phyloP scores from a whole-genome alignment of 805 yeast species.

The Cyberlindnera sargentensis region DNA sequence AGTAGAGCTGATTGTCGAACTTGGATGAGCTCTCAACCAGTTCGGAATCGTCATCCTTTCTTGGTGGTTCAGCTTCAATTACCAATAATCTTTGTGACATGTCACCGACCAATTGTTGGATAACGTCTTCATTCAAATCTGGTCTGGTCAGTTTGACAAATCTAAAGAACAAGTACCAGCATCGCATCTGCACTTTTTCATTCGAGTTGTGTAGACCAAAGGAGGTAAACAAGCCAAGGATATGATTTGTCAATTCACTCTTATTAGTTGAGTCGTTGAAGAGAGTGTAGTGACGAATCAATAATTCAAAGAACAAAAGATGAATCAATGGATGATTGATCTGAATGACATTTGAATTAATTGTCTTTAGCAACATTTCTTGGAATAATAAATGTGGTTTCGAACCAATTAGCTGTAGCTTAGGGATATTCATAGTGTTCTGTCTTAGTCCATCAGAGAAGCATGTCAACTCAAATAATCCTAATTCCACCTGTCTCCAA shows the following conservation, averaged over 20 bases:
- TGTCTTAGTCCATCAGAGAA: constrained; percentile 75
- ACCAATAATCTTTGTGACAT: constrained; percentile 54
- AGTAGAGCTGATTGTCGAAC: constrained; percentile 72
- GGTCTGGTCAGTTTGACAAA: constrained; percentile 75
- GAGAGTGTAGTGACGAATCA: constrained; percentile 69
- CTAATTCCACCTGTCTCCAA: constrained; percentile 86
- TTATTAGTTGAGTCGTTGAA: constrained; percentile 41
- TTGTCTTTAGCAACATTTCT: constrained; percentile 47
- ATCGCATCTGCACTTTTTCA: constrained; percentile 70
- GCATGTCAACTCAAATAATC: constrained; percentile 72
- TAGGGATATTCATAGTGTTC: constrained; percentile 65
- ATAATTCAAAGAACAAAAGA: constrained; percentile 73
- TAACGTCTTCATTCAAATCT: constrained; percentile 39
- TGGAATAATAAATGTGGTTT: constrained; percentile 58
- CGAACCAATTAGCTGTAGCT: constrained; percentile 56
- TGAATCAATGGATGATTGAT: constrained; percentile 80
- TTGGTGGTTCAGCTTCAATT: constrained; percentile 48
- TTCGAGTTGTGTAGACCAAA: constrained; percentile 73
- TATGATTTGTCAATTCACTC: constrained; percentile 47
- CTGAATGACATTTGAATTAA: constrained; percentile 38
- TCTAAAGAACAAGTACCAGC: constrained; percentile 87
- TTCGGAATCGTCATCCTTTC: constrained; percentile 49
- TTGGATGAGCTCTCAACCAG: constrained; percentile 40
- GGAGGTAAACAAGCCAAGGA: constrained; percentile 73
- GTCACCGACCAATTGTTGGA: constrained; percentile 51